phyloP scores from a whole-genome alignment of 176 grass and related monocot species.

The Themeda triandra region DNA sequence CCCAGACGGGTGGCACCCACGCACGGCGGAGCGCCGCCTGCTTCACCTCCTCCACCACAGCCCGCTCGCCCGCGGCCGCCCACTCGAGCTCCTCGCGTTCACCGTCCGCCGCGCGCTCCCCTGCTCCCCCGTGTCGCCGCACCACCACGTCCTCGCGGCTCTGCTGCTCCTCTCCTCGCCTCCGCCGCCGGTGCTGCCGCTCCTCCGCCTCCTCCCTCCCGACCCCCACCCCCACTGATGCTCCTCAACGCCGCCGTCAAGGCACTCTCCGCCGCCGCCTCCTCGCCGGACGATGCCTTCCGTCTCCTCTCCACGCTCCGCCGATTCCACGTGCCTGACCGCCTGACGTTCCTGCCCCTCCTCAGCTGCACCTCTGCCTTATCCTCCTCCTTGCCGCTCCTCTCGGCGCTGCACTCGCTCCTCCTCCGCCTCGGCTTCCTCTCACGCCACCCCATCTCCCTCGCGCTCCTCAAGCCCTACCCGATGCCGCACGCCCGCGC shows the following conservation, averaged over 20 bases:
- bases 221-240: constrained; percentile 23
- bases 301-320: constrained; percentile 29
- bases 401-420: constrained; percentile 44
- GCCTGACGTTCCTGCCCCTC: constrained; percentile 32
- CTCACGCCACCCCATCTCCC: constrained; percentile 37
- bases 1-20: constrained; percentile 41
- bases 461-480: constrained; percentile 35
- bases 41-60: constrained; percentile 55
- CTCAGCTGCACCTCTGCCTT: constrained; percentile 19
- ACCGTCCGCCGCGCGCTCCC: constrained; percentile 38
- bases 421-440: constrained; percentile 44
- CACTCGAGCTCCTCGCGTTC: constrained; percentile 42
- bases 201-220: constrained; percentile 23
- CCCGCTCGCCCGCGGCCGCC: constrained; percentile 8
- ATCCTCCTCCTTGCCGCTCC: constrained; percentile 12
- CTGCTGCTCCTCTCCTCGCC: constrained; percentile 50
- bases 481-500: not conserved
- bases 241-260: constrained; percentile 51
- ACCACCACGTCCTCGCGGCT: constrained; percentile 34
- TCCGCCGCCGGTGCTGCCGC: not conserved
- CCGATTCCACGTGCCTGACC: constrained; percentile 21
- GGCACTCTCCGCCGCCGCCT: constrained; percentile 21
- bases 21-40: constrained; percentile 36
- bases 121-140: constrained; percentile 27
- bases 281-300: constrained; percentile 19